Conservation (phyloP, 495 filamentous ascomycete species). For the Annulohypoxylon nitens region DNA sequence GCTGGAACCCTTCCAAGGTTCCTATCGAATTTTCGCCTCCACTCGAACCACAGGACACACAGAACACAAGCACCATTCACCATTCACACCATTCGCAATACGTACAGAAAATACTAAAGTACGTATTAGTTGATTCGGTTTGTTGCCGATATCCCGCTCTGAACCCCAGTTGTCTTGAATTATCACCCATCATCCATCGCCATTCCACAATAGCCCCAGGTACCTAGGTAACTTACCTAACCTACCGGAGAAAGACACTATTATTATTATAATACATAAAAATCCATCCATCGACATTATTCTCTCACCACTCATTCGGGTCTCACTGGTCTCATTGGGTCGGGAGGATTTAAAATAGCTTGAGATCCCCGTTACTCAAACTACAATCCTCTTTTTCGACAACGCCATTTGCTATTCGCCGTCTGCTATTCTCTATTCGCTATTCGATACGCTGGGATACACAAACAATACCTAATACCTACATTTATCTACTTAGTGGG, state of each 20-base stretch:
- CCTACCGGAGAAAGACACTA: not conserved
- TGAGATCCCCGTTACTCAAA: not conserved
- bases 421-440: not conserved
- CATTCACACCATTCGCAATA: not conserved
- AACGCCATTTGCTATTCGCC: not conserved
- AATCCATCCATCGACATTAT: not conserved
- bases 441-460: conserved; percentile 11
- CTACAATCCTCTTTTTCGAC: not conserved
- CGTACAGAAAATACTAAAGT: not conserved
- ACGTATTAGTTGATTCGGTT: conserved; percentile 21
- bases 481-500: not conserved
- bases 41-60: conserved; percentile 13
- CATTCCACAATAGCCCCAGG: conserved; percentile 4
- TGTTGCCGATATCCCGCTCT: conserved; percentile 21
- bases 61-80: conserved; percentile 2
- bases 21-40: conserved; percentile 41
- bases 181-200: not conserved
- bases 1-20: conserved; percentile 53
- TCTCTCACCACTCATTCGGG: conserved; percentile 5
- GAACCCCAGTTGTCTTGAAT: conserved; percentile 5
- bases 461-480: conserved; percentile 6
- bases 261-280: not conserved
- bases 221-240: conserved; percentile 10
- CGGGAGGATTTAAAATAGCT: not conserved
- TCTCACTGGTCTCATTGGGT: not conserved